Conservation (phyloP, 208 protist species). For the Jaenimonas drosophilae region DNA sequence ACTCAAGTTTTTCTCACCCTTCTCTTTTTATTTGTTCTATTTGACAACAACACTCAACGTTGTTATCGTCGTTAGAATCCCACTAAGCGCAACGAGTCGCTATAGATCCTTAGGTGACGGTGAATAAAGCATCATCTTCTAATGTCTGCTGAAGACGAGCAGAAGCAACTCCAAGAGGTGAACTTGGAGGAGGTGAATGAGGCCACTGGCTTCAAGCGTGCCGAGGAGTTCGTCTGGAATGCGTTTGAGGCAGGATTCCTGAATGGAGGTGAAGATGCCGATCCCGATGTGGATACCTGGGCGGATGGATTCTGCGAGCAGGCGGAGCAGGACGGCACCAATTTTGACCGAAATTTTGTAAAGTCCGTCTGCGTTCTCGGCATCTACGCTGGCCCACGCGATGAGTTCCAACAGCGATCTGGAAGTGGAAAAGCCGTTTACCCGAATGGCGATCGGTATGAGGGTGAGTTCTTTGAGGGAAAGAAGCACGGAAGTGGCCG, state of each 20-base stretch:
- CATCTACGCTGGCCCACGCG: slow-evolving; percentile 80
- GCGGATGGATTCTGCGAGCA: slow-evolving; percentile 66
- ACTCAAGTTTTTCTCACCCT: neutral
- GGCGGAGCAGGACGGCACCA: slow-evolving; percentile 38
- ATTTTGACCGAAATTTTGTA: slow-evolving; percentile 65
- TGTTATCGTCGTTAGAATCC: neutral
- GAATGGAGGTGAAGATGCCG: slow-evolving; percentile 40
- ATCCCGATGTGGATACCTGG: slow-evolving; percentile 67
- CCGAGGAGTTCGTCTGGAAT: slow-evolving; percentile 71
- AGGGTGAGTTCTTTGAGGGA: slow-evolving; percentile 84
- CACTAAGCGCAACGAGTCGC: slow-evolving; percentile 4
- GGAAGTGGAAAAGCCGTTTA: slow-evolving; percentile 80
- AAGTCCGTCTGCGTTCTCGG: slow-evolving; percentile 67
- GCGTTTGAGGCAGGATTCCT: slow-evolving; percentile 56
- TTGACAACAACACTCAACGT: slow-evolving; percentile 3
- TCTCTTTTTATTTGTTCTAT: slow-evolving; percentile 2
- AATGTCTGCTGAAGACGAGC: slow-evolving; percentile 4
- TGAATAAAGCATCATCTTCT: slow-evolving; percentile 3
- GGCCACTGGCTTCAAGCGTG: slow-evolving; percentile 68
- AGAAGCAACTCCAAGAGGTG: slow-evolving; percentile 13
- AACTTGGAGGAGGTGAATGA: slow-evolving; percentile 80
- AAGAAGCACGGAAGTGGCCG: slow-evolving; percentile 80
- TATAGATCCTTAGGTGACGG: slow-evolving; percentile 1
- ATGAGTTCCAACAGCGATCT: slow-evolving; percentile 87
- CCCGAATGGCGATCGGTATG: slow-evolving; percentile 75